Evolutionary conservation across 2,329 filamentous ascomycete genomes (phyloP).

Genomic region (Leptographium wingfieldii): DNA sequence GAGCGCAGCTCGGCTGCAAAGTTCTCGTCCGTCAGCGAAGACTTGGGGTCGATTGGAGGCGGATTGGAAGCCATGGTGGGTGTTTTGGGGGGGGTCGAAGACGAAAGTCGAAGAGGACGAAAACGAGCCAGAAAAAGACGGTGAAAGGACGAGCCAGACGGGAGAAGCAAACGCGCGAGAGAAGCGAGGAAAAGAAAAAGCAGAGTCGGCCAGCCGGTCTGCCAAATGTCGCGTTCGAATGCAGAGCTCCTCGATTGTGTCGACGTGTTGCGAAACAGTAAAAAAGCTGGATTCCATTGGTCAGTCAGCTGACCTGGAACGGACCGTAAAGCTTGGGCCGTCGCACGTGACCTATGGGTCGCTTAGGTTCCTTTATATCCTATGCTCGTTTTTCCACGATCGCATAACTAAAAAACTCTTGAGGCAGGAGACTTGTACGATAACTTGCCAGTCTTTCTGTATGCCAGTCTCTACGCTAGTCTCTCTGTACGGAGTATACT

Average conservation of each 20-base stretch:
- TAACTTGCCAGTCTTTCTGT: no score
- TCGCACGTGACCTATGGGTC: no score
- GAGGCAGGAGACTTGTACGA: no score
- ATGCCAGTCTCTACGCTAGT: no score
- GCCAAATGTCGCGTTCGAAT: neutral
- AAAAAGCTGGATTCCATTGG: neutral
- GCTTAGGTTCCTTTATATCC: no score
- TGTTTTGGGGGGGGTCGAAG: neutral
- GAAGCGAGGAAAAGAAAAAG: neutral
- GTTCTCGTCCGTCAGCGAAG: conserved; percentile 33
- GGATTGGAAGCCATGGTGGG: conserved; percentile 8
- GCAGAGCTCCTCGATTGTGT: neutral
- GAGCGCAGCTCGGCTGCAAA: conserved; percentile 42
- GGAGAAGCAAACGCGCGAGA: neutral
- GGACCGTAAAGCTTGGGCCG: neutral
- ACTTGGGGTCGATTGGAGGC: conserved; percentile 23
- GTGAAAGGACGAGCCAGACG: neutral
- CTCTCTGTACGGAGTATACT: no score
- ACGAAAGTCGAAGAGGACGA: neutral
- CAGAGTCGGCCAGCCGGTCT: neutral
- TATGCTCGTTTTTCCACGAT: no score
- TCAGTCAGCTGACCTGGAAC: neutral
- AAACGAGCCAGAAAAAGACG: neutral
- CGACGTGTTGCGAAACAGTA: neutral
- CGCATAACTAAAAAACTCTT: no score